Conservation (phyloP, 345 rosid species). For the Orychophragmus violaceus region DNA sequence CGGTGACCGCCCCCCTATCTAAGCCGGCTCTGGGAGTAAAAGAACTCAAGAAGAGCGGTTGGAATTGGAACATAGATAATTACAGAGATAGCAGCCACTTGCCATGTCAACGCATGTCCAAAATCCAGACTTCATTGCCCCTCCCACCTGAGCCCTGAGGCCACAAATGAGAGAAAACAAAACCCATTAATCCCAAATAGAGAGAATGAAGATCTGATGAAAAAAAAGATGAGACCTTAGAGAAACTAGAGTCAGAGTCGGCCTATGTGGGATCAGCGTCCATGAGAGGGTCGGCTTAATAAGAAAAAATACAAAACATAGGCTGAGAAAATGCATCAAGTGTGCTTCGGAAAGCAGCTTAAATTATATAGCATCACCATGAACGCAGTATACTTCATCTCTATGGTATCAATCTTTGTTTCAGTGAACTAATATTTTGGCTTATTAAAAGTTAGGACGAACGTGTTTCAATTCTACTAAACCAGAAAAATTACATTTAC, state of each 20-base stretch:
- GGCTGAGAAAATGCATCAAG: no score
- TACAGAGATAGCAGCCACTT: conserved; percentile 72
- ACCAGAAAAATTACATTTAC: no score
- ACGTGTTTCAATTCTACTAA: no score
- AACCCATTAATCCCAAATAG: background rate
- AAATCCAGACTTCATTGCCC: conserved; percentile 45
- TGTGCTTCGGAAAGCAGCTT: no score
- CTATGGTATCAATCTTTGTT: no score
- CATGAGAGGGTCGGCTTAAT: conserved; percentile 3
- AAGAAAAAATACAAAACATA: no score
- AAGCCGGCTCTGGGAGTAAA: no score
- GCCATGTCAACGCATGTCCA: conserved; percentile 76
- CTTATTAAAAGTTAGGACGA: no score
- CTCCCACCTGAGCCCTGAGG: conserved; percentile 37
- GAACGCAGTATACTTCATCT: no score
- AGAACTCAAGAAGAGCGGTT: conserved; percentile 30
- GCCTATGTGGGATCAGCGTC: conserved; percentile 2
- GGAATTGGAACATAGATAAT: conserved; percentile 42
- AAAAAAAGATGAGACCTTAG: conserved; percentile 25
- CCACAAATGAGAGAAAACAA: background rate
- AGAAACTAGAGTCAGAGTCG: conserved; percentile 19
- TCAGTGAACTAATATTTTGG: no score
- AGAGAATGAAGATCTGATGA: conserved; percentile 11
- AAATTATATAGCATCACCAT: no score
- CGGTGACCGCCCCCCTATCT: no score